phyloP scores from a whole-genome alignment of 371 early-diverging fungal species.

The Lichtheimia hyalospora region DNA sequence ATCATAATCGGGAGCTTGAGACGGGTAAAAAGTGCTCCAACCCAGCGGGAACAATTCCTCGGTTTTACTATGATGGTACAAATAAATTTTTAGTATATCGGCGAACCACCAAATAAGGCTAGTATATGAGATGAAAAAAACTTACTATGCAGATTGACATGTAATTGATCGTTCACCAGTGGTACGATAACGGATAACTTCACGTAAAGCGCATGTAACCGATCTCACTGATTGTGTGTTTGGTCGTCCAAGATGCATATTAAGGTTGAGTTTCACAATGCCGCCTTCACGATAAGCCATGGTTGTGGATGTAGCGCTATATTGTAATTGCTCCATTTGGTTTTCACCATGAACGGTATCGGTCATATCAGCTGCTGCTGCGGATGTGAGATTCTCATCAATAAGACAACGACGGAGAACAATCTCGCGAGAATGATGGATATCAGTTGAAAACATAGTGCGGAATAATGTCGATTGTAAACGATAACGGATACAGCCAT shows the following conservation, averaged over 20 bases:
- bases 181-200: slow-evolving; percentile 45
- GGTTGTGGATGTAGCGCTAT: slow-evolving; percentile 40
- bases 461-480: slow-evolving; percentile 36
- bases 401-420: slow-evolving; percentile 39
- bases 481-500: slow-evolving; percentile 44
- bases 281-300: slow-evolving; percentile 52
- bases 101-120: too few species aligned
- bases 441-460: slow-evolving; percentile 39
- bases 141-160: slow-evolving; percentile 10
- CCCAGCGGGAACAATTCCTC: slow-evolving; percentile 31
- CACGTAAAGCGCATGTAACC: slow-evolving; percentile 46
- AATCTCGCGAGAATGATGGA: slow-evolving; percentile 32
- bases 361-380: slow-evolving; percentile 21
- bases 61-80: slow-evolving; percentile 7
- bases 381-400: slow-evolving; percentile 17
- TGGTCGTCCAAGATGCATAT: slow-evolving; percentile 32
- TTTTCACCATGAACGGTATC: slow-evolving; percentile 33
- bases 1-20: slow-evolving; percentile 17
- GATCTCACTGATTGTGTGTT: slow-evolving; percentile 31
- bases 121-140: not conserved
- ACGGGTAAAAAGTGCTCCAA: slow-evolving; percentile 26
- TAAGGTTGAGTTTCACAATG: slow-evolving; percentile 36
- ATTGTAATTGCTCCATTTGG: slow-evolving; percentile 26
- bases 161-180: slow-evolving; percentile 21
- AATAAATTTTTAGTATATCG: not conserved